These are phyloP conservation scores for Nicotiana undulata DNA, from an alignment of 257 asterid species.

Conservation along the genomic window DNA sequence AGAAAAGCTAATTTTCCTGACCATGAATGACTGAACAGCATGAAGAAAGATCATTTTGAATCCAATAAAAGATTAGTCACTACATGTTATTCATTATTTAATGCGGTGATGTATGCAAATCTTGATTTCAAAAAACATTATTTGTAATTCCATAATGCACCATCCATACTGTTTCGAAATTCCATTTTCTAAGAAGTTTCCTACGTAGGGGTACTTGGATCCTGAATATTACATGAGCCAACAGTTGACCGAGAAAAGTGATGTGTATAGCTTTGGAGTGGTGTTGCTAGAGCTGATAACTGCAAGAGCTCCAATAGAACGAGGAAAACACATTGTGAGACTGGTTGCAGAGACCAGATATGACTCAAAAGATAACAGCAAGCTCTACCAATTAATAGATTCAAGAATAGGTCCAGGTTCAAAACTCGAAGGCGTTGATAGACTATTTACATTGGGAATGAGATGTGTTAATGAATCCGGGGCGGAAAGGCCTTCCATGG, in stretches of 20 bases:
- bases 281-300: conserved; percentile 65
- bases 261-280: conserved; percentile 74
- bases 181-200: not conserved
- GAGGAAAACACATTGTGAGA: conserved; percentile 69
- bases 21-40: not conserved
- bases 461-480: conserved; percentile 59
- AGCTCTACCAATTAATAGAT: conserved; percentile 37
- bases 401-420: conserved; percentile 32
- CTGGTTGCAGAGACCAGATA: conserved; percentile 44
- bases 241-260: conserved; percentile 76
- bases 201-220: conserved; percentile 70
- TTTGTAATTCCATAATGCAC: not conserved
- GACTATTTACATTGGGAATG: conserved; percentile 59
- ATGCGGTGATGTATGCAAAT: not conserved
- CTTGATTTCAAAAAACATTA: not conserved
- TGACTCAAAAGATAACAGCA: conserved; percentile 19
- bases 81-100: not conserved
- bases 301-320: conserved; percentile 66
- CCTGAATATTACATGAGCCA: conserved; percentile 93
- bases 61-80: not conserved
- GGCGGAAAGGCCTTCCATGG: conserved; percentile 69
- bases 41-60: not conserved
- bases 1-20: not conserved
- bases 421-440: conserved; percentile 34
- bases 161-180: not conserved